Base-by-base conservation (phyloP, 1,139 yeast genomes). In the Geotrichum macrosporum region DNA sequence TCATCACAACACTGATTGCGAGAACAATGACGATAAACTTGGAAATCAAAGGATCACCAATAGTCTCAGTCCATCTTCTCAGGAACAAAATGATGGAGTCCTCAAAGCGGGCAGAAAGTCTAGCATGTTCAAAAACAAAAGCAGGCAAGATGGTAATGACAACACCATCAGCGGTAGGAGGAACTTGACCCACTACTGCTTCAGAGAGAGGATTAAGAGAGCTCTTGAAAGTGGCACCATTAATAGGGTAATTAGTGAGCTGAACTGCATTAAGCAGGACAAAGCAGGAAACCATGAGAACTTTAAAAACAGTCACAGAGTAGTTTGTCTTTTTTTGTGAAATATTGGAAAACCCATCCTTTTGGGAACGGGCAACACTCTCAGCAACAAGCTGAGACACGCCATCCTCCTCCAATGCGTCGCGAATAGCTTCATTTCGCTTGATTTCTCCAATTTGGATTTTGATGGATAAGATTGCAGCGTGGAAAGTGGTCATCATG, bases 401-500 rank as follows among this genome's bases (percentile, higher is more conserved):
- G 19, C 98, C 98, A 59, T 94, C 98, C 65, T 92, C 98, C 68
- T 89, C 95, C 56, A 92, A 73, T 19, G 88, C 92, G 56, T 78
- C 81, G 61, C 84, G 81, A 62, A 89, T 77, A 50, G 81, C 78
- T 51, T 88, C 82, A 44, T 92, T 84, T 57, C 89, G 80, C 67
- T 92, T 87, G 51, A 94, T 95, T 55, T 88, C 75, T 62, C 81
- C 81, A 62, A 92, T 87, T 67, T 94, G 97, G 36, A 94, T 80
- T 67, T 92, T 92, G 66, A 92, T 75, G 1, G 95, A 82, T 57
- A 92, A 76, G 45, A 88, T 79, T 2, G 96, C 92, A 12, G 95
- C 75, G 65, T 76, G 92, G 66, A 89, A 89, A 1, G 97, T 86
- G 60, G 80, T 77, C 34, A 88, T 80, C 65, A 87, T 73, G 36